Base-by-base conservation (phyloP, 1,139 yeast genomes). In the Diutina pseudorugosa region DNA sequence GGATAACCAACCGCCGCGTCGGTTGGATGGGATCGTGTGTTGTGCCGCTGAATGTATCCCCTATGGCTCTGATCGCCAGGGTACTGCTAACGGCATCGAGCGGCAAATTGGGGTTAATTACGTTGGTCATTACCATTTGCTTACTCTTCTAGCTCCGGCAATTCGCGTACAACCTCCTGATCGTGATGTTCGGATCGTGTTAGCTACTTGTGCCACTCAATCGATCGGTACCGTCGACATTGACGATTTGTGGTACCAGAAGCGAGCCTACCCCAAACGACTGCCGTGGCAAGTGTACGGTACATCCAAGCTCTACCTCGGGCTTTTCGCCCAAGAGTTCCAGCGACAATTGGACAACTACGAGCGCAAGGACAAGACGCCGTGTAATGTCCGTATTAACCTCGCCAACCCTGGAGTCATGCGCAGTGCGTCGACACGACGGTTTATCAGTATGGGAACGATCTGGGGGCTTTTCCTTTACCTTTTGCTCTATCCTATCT, bases 321-420 rank as follows among this genome's bases (percentile, higher is more conserved):
- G 87, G 6, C 67, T 91, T 67, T 83, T 86, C 69, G 88, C 83
- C 12, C 76, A 77, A 59, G 95, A 87, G 61, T 81, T 78, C 60
- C 98, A 91, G 68, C 73, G 82, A 52, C 73, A 82, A 55, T 64
- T 89, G 53, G 70, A 72, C 53, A 61, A 56, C 2, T 80, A 78
- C 57, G 81, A 80, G 60, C 72, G 91, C 41, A 75, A 81, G 33
- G 95, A 88, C 60, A 71, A 75, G 56, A 79, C 83, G 33, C 85
- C 87, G 1, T 75, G 78, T 61, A 86, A 85, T 60, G 82, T 88
- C 18, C 77, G 84, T 52, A 75, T 89, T n/a, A 76, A 84, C 55
- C 60, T 88, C 55, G 95, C 87, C 4, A 94, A 93, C 62, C 98
- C 98, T 0, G 98, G 98, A 0, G 60, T 91, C 51, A 86, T 88